Evolutionary conservation across 345 rosid genomes (phyloP).

Genomic region (Rhizophora apiculata): DNA sequence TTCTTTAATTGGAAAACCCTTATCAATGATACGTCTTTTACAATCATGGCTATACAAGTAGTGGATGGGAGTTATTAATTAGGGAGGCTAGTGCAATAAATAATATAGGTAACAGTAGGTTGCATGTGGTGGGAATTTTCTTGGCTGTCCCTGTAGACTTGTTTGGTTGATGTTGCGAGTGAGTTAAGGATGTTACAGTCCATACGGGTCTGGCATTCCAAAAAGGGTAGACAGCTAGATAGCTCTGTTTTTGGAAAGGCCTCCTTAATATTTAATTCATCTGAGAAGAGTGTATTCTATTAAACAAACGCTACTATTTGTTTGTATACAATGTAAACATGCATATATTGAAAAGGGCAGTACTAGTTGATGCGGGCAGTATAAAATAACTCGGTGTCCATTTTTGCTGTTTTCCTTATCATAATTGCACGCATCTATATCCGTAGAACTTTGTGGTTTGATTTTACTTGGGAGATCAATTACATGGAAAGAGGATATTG

Average conservation of each 20-base stretch:
- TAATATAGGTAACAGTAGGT: neutral
- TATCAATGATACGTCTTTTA: neutral
- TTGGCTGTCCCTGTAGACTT: slow-evolving; percentile 12
- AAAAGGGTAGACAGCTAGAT: too few species aligned
- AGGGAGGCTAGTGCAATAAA: neutral
- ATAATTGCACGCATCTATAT: too few species aligned
- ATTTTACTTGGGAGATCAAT: neutral
- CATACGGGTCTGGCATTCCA: too few species aligned
- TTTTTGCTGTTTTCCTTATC: too few species aligned
- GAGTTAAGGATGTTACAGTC: neutral
- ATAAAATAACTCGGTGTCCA: too few species aligned
- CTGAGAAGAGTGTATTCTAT: neutral
- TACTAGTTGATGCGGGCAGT: too few species aligned
- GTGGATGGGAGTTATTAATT: slow-evolving; percentile 6
- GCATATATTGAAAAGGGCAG: neutral
- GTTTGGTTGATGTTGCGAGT: slow-evolving; percentile 5
- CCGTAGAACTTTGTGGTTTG: too few species aligned
- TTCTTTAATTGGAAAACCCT: neutral
- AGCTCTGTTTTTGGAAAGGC: too few species aligned
- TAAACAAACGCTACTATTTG: neutral
- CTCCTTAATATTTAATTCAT: neutral
- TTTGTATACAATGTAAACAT: neutral
- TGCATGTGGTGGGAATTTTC: slow-evolving; percentile 9
- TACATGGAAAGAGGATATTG: neutral
- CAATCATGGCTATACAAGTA: neutral